Conservation (phyloP, 352 stramenopile genomes). For the Phytophthora fragariae region DNA sequence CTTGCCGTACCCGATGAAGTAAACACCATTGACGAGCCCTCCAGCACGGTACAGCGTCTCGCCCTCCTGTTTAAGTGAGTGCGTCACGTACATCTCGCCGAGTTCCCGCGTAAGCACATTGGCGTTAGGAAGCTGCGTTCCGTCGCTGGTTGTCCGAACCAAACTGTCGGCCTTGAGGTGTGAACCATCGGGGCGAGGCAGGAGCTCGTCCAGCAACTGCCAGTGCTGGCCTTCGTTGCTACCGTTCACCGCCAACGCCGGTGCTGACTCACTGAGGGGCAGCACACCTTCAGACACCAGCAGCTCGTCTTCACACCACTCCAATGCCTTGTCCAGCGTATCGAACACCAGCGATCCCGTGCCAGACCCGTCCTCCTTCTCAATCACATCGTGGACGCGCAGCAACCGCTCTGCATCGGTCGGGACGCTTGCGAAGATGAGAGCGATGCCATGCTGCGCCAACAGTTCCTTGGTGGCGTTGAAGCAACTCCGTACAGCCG, state of each 20-base stretch:
- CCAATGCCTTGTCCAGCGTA: slow-evolving; percentile 82
- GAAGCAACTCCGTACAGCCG: slow-evolving; percentile 88
- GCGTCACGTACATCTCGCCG: slow-evolving; percentile 77
- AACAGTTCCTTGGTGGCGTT: slow-evolving; percentile 87
- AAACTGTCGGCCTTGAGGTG: slow-evolving; percentile 24
- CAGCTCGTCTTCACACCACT: slow-evolving; percentile 89
- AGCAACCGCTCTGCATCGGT: slow-evolving; percentile 75
- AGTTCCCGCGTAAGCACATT: slow-evolving; percentile 62
- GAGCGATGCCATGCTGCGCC: slow-evolving; percentile 74
- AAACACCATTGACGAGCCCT: slow-evolving; percentile 67
- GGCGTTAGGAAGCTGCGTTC: slow-evolving; percentile 6
- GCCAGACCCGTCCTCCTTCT: slow-evolving; percentile 60
- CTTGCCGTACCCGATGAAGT: slow-evolving; percentile 88
- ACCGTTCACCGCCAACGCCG: slow-evolving; percentile 36
- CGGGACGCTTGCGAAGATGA: slow-evolving; percentile 82
- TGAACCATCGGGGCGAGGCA: slow-evolving; percentile 45
- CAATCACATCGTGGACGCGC: slow-evolving; percentile 83
- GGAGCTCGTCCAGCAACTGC: slow-evolving; percentile 74
- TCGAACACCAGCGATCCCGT: slow-evolving; percentile 82
- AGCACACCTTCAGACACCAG: slow-evolving; percentile 75
- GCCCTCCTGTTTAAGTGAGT: slow-evolving; percentile 59
- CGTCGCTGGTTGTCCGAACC: background rate
- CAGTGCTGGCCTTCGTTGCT: slow-evolving; percentile 43
- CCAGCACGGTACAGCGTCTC: slow-evolving; percentile 80
- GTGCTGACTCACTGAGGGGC: slow-evolving; percentile 66